A percentile compares a stretch with the other conserved stretches of the same genome.
Conservation (phyloP, 768 basidiomycete species). For the Lenzites betulinus region DNA sequence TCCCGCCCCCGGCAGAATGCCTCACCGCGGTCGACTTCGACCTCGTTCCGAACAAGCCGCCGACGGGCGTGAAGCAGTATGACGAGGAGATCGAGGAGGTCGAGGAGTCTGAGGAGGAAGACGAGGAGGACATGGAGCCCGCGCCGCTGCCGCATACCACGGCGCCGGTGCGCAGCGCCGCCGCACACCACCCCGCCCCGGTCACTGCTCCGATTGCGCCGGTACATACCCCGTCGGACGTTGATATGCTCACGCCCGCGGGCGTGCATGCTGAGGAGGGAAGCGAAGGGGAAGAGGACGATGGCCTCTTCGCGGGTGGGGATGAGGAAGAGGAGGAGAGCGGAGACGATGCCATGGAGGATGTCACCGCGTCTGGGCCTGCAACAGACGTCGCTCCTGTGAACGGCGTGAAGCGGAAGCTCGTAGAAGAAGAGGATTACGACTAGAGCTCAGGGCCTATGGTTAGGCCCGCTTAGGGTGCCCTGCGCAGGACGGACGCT, state of each 20-base stretch:
- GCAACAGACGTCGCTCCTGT: slow-evolving; percentile 35
- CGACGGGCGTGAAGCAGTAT: slow-evolving; percentile 72
- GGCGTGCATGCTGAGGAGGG: slow-evolving; percentile 49
- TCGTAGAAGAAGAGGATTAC: slow-evolving; percentile 88
- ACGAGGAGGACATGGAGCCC: slow-evolving; percentile 71
- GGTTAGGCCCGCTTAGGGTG: background rate
- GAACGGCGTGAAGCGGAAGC: slow-evolving; percentile 74
- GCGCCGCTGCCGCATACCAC: slow-evolving; percentile 47
- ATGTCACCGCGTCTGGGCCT: slow-evolving; percentile 52
- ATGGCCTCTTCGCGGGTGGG: slow-evolving; percentile 75
- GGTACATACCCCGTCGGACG: slow-evolving; percentile 65
- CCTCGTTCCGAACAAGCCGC: slow-evolving; percentile 81
- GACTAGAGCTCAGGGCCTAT: slow-evolving; percentile 44
- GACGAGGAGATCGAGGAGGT: slow-evolving; percentile 85
- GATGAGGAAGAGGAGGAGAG: slow-evolving; percentile 61
- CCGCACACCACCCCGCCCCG: slow-evolving; percentile 22
- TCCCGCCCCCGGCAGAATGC: slow-evolving; percentile 70
- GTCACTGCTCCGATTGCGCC: slow-evolving; percentile 41
- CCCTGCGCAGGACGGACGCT: slow-evolving; percentile 34
- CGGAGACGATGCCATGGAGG: slow-evolving; percentile 75
- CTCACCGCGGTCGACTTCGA: slow-evolving; percentile 85
- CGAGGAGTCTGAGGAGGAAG: slow-evolving; percentile 71
- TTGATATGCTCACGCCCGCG: slow-evolving; percentile 56
- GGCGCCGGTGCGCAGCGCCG: slow-evolving; percentile 13
- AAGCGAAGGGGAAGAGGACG: slow-evolving; percentile 79